A percentile compares a stretch with the other conserved stretches of the same genome.
phyloP scores from a whole-genome alignment of 2,329 filamentous ascomycete species.

The Phialophora chinensis region DNA sequence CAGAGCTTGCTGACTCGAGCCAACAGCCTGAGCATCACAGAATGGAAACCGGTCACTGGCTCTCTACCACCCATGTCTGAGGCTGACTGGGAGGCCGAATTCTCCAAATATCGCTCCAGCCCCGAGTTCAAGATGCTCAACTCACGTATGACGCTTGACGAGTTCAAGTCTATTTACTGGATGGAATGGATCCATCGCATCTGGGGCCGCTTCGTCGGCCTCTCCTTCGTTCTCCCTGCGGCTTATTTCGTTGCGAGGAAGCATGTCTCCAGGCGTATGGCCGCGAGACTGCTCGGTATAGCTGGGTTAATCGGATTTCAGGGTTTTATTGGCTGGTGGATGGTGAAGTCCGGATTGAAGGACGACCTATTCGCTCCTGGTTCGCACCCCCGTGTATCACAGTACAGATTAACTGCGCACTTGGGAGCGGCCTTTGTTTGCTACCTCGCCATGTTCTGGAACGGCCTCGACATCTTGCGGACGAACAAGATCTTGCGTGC shows the following conservation, averaged over 20 bases:
- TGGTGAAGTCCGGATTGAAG: conserved; percentile 95
- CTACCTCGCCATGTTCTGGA: conserved; percentile 93
- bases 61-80: conserved; percentile 80
- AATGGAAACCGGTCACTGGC: conserved; percentile 97
- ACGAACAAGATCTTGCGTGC: conserved; percentile 68
- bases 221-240: conserved; percentile 87
- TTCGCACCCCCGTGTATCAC: conserved; percentile 87
- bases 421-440: conserved; percentile 88
- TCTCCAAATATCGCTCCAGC: conserved; percentile 87
- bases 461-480: conserved; percentile 82
- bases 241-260: conserved; percentile 84
- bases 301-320: conserved; percentile 91
- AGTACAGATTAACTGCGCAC: conserved; percentile 91
- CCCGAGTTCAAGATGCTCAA: conserved; percentile 94
- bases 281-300: conserved; percentile 78
- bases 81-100: conserved; percentile 89
- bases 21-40: conserved; percentile 90
- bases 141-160: conserved; percentile 85
- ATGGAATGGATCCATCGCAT: conserved; percentile 98
- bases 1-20: conserved; percentile 10
- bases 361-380: conserved; percentile 94
- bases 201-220: conserved; percentile 89
- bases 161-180: conserved; percentile 99
- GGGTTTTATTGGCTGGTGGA: conserved; percentile 97
- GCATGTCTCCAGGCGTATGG: conserved; percentile 78